Evolutionary conservation across 2,329 filamentous ascomycete genomes (phyloP), one percentile per base, ranked within the genome.

Genomic region (Alternaria ethzedia): DNA sequence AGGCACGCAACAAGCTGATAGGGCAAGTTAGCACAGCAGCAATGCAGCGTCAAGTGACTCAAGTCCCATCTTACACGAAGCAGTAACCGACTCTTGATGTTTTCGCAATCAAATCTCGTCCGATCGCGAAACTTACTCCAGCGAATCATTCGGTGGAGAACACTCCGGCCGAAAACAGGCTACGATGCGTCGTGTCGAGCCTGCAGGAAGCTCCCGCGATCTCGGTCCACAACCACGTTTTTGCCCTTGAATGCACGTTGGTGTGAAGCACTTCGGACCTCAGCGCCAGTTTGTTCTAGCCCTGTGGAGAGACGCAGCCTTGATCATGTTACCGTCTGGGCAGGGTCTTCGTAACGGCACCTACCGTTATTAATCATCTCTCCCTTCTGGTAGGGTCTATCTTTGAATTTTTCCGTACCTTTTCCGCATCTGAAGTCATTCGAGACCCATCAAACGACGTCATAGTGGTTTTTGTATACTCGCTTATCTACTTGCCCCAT

Each of bases 141-240:
- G 15, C 57, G 43, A 54, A 55, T 55, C 50, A 47, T 30, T n/a
- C 25, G 25, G 55, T 21, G 28, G 20, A 43, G n/a, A 36, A 32
- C n/a, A 26, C n/a, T 20, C 50, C 17, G 15, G 25, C 15, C 36
- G 25, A 46, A 30, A 25, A 30, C 41, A 10, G 8, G 8, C 23
- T 51, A 36, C 59, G 51, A 23, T 32, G 13, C 51, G 47, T 41
- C 43, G n/a, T 25, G 47, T 25, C 45, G 20, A 45, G 15, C 32
- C 32, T 15, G 41, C 54, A 61, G 36, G 52, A 41, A n/a, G 2
- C 28, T 43, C 47, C 54, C 59, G 56, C 30, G 20, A 47, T 26
- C 59, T 50, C 23, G 43, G 26, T 25, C 56, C 60, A 55, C 56
- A 63, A 30, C 60, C 60, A 59, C 56, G 44, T 41, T 50, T 59